These are phyloP conservation scores for Mallotus japonicus DNA, from an alignment of 441 rosid genomes.

Conservation along the genomic window DNA sequence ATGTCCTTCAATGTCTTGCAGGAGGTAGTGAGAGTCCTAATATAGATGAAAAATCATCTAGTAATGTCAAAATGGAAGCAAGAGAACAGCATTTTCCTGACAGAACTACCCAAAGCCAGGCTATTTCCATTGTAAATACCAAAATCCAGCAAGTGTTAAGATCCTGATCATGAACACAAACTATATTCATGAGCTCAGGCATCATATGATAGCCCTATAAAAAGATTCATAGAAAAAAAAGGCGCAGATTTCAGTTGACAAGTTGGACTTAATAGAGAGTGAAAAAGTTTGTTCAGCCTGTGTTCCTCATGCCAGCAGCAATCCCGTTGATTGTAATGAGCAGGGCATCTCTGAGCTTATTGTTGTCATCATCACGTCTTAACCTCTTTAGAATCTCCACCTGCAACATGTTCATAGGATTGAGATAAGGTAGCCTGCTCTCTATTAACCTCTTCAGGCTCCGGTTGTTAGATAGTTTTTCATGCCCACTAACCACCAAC, in stretches of 20 bases:
- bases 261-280: background rate
- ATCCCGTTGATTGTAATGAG: constrained; percentile 91
- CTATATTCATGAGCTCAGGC: background rate
- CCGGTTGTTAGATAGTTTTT: constrained; percentile 63
- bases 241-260: background rate
- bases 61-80: background rate
- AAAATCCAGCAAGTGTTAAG: background rate
- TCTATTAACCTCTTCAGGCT: constrained; percentile 85
- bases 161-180: background rate
- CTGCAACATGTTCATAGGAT: constrained; percentile 84
- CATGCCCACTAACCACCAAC: constrained; percentile 76
- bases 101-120: background rate
- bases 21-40: background rate
- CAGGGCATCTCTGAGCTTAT: constrained; percentile 80
- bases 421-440: constrained; percentile 83
- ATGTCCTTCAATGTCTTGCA: background rate
- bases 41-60: no score
- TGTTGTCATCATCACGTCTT: constrained; percentile 73
- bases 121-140: background rate
- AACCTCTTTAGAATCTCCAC: constrained; percentile 82
- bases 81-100: background rate
- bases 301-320: constrained; percentile 96
- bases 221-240: background rate
- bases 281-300: constrained; percentile 44
- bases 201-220: background rate